Base-by-base conservation (phyloP, 805 yeast species). In the Ascoidea tarda region DNA sequence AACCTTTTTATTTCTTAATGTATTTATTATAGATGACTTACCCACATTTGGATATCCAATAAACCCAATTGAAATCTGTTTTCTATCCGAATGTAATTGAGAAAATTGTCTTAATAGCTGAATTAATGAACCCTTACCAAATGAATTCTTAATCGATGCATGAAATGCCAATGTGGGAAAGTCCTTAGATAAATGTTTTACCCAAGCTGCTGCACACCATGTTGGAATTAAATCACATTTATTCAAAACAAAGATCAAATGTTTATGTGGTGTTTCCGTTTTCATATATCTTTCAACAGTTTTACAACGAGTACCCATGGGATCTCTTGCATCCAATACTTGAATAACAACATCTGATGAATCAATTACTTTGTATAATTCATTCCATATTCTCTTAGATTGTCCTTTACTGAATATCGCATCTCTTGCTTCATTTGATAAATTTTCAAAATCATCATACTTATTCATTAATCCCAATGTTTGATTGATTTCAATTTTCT, bases 161-260 rank as follows among this genome's bases (percentile, higher is more conserved):
- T 91, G 99, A 74, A 93, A 91, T 55, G 99, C 99, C 60, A 91
- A 73, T 1, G 99, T 93, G 50, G 99, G 99, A 66, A 79, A 87
- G 52, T 81, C 85, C 62, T 87, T 90, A 4, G 97, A 89, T 57
- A 91, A 74, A 67, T 85, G 91, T 68, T 91, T 93, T 48, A 93
- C 96, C 99, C 99, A 91, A 47, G 98, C 96, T 67, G 98, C 97
- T 63, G 98, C 97, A 63, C 88, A 97, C 97, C 98, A 91, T 49
- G 96, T 91, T 58, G 99, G 99, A 51, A 91, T 96, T 63, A 91
- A 80, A 75, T 91, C 99, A 78, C 97, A 90, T 76, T 91, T 91
- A 78, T 91, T 91, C 70, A 91, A 73, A 53, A 93, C 96, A 66
- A 84, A 90, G 59, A 91, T 84, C 72, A 91, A 75, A 75, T 93